Conservation (phyloP, 1,139 yeast species). For the Hansenula sp. region DNA sequence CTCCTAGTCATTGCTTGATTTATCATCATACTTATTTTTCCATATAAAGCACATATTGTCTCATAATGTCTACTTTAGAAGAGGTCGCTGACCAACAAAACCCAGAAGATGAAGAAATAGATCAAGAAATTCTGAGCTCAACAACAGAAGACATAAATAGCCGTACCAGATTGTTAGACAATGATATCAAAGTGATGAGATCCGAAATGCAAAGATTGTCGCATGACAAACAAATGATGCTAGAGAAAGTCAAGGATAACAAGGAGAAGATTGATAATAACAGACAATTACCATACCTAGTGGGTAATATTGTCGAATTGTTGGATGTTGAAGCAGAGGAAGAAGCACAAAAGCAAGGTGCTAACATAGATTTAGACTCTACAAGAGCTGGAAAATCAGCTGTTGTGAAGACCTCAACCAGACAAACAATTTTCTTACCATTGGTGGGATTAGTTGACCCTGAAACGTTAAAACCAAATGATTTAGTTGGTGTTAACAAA, state of each 20-base stretch:
- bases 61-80: slow-evolving; percentile 62
- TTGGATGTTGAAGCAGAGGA: slow-evolving; percentile 86
- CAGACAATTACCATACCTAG: slow-evolving; percentile 92
- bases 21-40: neutral
- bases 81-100: slow-evolving; percentile 52
- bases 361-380: slow-evolving; percentile 91
- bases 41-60: too few species aligned
- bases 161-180: slow-evolving; percentile 84
- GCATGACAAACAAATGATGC: slow-evolving; percentile 91
- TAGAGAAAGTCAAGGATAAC: slow-evolving; percentile 92
- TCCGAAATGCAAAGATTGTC: slow-evolving; percentile 87
- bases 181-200: slow-evolving; percentile 93
- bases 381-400: slow-evolving; percentile 96
- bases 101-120: slow-evolving; percentile 52
- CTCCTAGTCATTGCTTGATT: neutral
- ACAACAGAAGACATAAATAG: slow-evolving; percentile 82
- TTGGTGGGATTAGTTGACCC: slow-evolving; percentile 94
- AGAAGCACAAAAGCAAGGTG: slow-evolving; percentile 72
- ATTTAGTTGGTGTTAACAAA: slow-evolving; percentile 94
- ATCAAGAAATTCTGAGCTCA: slow-evolving; percentile 74
- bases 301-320: slow-evolving; percentile 96
- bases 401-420: slow-evolving; percentile 92
- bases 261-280: slow-evolving; percentile 95
- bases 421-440: slow-evolving; percentile 96
- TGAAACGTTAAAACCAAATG: slow-evolving; percentile 85